phyloP scores from a whole-genome alignment of 345 rosid species.

The Citrus trifoliata region DNA sequence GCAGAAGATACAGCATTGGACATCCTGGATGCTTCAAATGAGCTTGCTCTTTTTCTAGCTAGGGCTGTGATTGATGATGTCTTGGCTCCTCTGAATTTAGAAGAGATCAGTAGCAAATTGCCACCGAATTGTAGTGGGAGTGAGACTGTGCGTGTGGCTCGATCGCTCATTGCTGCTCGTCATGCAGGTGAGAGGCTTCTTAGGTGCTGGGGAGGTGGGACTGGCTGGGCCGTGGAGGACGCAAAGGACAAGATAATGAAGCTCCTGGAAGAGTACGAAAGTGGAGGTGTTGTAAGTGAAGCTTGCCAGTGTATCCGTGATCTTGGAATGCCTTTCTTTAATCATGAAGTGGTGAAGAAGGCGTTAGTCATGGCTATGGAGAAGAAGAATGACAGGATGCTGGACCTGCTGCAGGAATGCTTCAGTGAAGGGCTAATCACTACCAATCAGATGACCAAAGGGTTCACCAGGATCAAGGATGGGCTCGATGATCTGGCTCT shows the following conservation, averaged over 20 bases:
- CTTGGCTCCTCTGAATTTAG: constrained; percentile 83
- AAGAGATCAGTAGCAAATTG: constrained; percentile 73
- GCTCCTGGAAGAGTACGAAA: constrained; percentile 89
- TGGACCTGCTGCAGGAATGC: constrained; percentile 83
- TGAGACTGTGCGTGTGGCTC: constrained; percentile 73
- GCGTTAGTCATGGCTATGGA: constrained; percentile 99
- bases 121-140: constrained; percentile 82
- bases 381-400: constrained; percentile 87
- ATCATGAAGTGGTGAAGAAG: constrained; percentile 99
- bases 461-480: constrained; percentile 79
- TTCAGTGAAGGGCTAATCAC: constrained; percentile 90
- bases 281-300: constrained; percentile 83
- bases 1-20: constrained; percentile 97
- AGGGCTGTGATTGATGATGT: constrained; percentile 98
- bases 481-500: constrained; percentile 95
- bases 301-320: constrained; percentile 98
- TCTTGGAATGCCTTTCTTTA: constrained; percentile 94
- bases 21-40: constrained; percentile 93
- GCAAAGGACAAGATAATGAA: constrained; percentile 97
- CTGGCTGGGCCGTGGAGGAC: constrained; percentile 98
- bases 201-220: constrained; percentile 99
- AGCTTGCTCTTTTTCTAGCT: constrained; percentile 93
- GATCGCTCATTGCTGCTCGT: constrained; percentile 81
- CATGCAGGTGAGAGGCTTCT: constrained; percentile 97
- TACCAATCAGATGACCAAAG: constrained; percentile 88